These are phyloP conservation scores for Puccinellia tenuiflora DNA, from an alignment of 176 grass and related monocot species.

Conservation along the genomic window DNA sequence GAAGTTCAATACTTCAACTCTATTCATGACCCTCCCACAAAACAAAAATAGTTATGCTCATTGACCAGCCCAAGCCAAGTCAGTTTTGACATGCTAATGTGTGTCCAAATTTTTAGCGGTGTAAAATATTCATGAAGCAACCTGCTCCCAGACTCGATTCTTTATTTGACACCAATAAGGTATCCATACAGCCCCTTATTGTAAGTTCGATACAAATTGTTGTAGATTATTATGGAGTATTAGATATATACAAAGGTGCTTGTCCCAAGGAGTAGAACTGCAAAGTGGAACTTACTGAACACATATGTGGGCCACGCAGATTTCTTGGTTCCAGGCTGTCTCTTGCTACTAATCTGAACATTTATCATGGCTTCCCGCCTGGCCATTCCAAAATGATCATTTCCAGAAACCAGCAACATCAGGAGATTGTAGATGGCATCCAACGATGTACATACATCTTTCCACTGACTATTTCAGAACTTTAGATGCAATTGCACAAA, in stretches of 20 bases:
- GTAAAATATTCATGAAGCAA: slow-evolving; percentile 3
- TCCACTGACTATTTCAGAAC: slow-evolving; percentile 12
- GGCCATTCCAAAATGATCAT: slow-evolving; percentile 5
- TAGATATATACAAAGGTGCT: slow-evolving; percentile 9
- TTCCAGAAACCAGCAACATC: background rate
- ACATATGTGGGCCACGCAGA: background rate
- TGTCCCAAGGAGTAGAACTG: slow-evolving; percentile 3
- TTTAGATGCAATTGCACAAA: slow-evolving; percentile 6
- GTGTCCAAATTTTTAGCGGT: background rate
- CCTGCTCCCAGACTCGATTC: slow-evolving; percentile 11
- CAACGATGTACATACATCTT: background rate
- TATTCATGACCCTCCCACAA: background rate
- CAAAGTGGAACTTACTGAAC: slow-evolving; percentile 9
- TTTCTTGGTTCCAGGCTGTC: slow-evolving; percentile 19
- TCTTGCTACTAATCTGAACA: slow-evolving; percentile 16
- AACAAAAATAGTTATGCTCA: background rate
- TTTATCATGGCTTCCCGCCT: slow-evolving; percentile 12
- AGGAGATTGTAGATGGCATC: background rate
- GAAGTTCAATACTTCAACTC: slow-evolving; percentile 3
- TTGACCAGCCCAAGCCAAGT: background rate
- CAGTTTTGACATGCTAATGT: slow-evolving; percentile 5
- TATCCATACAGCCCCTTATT: slow-evolving; percentile 14
- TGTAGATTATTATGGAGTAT: slow-evolving; percentile 7
- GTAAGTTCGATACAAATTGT: slow-evolving; percentile 2
- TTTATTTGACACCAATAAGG: slow-evolving; percentile 17